Evolutionary conservation across 331 rosid species (phyloP).

Genomic region (Dryas integrifolia): DNA sequence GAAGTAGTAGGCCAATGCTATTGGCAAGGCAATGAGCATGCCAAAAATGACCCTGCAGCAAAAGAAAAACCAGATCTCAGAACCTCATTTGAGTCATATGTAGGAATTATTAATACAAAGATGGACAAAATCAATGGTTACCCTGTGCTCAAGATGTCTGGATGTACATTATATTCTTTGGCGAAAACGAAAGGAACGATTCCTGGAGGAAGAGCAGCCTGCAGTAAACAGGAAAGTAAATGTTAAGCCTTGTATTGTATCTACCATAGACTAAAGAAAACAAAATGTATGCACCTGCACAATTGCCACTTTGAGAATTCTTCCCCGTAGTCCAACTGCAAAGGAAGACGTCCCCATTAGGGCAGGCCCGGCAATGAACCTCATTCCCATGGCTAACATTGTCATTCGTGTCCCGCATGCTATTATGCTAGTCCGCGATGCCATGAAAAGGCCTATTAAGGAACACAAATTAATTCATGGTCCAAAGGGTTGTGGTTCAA

Average conservation of each 20-base stretch:
- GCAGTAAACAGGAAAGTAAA: constrained; percentile 17
- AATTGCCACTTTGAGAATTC: constrained; percentile 61
- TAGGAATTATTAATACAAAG: background rate
- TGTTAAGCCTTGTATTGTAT: background rate
- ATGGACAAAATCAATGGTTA: constrained; percentile 29
- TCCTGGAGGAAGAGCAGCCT: constrained; percentile 98
- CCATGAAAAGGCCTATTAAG: constrained; percentile 86
- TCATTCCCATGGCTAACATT: constrained; percentile 61
- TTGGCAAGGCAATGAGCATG: constrained; percentile 82
- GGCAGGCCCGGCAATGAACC: constrained; percentile 73
- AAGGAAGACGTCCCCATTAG: constrained; percentile 72
- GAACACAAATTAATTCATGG: constrained; percentile 13
- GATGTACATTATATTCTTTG: constrained; percentile 77
- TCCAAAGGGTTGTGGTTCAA: background rate
- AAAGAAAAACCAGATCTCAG: constrained; percentile 36
- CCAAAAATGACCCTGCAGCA: constrained; percentile 79
- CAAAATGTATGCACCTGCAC: constrained; percentile 55
- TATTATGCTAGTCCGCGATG: constrained; percentile 59
- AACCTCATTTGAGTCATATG: background rate
- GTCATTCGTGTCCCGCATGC: constrained; percentile 67
- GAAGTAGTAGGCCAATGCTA: constrained; percentile 71
- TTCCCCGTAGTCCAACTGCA: constrained; percentile 58
- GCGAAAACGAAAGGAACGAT: constrained; percentile 96
- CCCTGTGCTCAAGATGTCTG: constrained; percentile 86
- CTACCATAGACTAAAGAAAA: constrained; percentile 5